Base-by-base conservation (phyloP, 177 flowering plant species). In the Telopea speciosissima region DNA sequence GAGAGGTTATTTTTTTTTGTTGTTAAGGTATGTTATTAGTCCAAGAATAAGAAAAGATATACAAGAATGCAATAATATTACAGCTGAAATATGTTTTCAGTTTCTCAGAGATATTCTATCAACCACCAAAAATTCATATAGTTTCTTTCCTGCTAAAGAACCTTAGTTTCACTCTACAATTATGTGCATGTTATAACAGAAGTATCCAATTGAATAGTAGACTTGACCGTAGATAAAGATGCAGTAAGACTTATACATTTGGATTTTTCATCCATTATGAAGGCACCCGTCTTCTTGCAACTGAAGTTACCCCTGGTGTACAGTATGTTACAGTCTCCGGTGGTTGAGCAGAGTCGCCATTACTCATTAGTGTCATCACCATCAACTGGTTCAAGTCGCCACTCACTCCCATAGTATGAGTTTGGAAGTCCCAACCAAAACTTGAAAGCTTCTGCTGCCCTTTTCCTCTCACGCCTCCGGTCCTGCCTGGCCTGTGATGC, bases 351-450 rank as follows among this genome's bases (percentile, higher is more conserved):
- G 78, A 73, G n/a, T 62, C 66, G 5, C 58, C 64, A 26, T 13
- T 67, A 33, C 80, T 74, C 64, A 26, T 13, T 67, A 33, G 82
- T 74, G 31, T 75, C 74, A 73, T 76, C 77, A n/a, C 78, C 84
- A 66, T 76, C 80, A 24, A 56, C 72, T 36, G 86, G 83, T 19
- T 85, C 88, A 60, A 91, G 84, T 59, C 85, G 78, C 97, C 99
- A 92, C 70, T 91, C 99, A 73, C 94, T 91, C 60, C 86, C 96
- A 81, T 92, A 92, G 69, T 95, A 92, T 64, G 90, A 83, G 68
- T 95, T 92, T 5, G 98, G 99, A 75, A 95, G 81, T 33, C 97
- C 99, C 80, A 95, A 72, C 98, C 99, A 95, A 77, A 91, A 95
- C 83, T 95, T 92, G 84, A 92, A 91, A 63, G 97, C 99, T 79